Percentiles rank a stretch among this genome's conserved stretches.
These are phyloP conservation scores for Xylariaceae sp. DNA, from an alignment of 2,329 filamentous ascomycete species.

Conservation along the genomic window DNA sequence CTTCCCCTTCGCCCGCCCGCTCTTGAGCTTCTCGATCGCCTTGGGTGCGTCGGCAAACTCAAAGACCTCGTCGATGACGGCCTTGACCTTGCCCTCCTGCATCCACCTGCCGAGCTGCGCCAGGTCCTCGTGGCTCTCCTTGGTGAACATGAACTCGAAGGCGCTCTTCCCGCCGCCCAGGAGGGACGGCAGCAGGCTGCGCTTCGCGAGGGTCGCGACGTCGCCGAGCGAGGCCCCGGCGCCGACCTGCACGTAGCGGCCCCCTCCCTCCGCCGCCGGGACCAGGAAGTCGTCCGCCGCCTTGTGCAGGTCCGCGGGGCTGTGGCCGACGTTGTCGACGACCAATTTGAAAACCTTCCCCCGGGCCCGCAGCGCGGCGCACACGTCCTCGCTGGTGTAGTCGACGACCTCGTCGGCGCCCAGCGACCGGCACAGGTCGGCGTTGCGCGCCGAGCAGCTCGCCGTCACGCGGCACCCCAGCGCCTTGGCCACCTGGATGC, in stretches of 20 bases:
- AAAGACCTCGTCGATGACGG: conserved; percentile 48
- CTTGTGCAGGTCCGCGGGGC: conserved; percentile 43
- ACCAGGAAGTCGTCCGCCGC: conserved; percentile 43
- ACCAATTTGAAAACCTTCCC: conserved; percentile 43
- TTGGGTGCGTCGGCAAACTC: conserved; percentile 47
- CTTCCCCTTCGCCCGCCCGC: conserved; percentile 49
- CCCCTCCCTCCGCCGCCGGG: conserved; percentile 38
- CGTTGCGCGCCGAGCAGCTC: conserved; percentile 51
- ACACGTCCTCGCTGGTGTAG: conserved; percentile 44
- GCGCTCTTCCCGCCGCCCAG: conserved; percentile 33
- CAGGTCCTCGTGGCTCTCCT: conserved; percentile 36
- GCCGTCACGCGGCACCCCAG: conserved; percentile 52
- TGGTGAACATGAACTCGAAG: conserved; percentile 29
- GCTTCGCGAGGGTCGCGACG: conserved; percentile 11
- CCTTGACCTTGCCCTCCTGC: conserved; percentile 48
- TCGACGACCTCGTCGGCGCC: conserved; percentile 59
- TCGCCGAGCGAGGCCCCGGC: conserved; percentile 19
- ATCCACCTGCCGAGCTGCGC: conserved; percentile 46
- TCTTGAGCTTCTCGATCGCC: conserved; percentile 52
- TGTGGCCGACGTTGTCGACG: conserved; percentile 48
- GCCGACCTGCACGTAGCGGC: conserved; percentile 47
- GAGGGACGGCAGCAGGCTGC: conserved; percentile 23
- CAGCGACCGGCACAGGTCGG: conserved; percentile 46
- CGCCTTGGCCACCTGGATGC: conserved; percentile 56
- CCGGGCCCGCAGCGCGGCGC: conserved; percentile 35